Evolutionary conservation across 2,329 filamentous ascomycete genomes (phyloP), one percentile per base, ranked within the genome.

Genomic region (Chaetomium globosum): DNA sequence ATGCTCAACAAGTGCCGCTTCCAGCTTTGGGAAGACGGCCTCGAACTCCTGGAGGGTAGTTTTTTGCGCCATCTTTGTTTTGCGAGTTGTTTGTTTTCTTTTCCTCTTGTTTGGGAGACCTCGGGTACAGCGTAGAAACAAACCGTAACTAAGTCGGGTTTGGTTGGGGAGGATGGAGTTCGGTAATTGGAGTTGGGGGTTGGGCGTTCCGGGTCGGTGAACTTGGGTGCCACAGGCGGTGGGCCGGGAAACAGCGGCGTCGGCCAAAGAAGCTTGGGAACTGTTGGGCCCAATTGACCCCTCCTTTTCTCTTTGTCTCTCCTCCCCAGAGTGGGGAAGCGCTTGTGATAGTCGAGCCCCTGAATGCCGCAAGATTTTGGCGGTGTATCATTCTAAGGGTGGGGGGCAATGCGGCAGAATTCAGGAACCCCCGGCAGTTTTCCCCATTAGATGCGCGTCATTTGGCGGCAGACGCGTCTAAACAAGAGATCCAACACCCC

Each of bases 11-110:
- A 99, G 82, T 74, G 93, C 92, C 76, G 91, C 85, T 74, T 93
- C 87, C 70, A 99, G 87, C 78, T 89, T 89, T 63, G 92, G 92
- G 81, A 93, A 98, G 76, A 97, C 86, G 54, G 87, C 83, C 84
- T 98, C 93, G 77, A 99, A 99, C 74, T 96, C 89, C 74, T 90
- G 83, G 65, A 93, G 87, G 57, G 89, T 93, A 59, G 89, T 89
- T 71, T 88, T 87, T 83, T 95, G 80, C 51, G 85, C 84, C 85
- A 87, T 88, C 59, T 74, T 80, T n/a, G n/a, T 60, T 74, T 80
- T 68, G 64, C 63, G 30, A 6, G 33, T 46, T 58, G 43, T 63
- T 30, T 54, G 43, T 28, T 52, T 51, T 21, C 23, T 23, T 46
- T 13, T 9, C 49, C 16, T 39, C 23, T 43, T 33, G 12, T 10